A percentile compares a stretch with the other conserved stretches of the same genome.
Conservation (phyloP, 2,329 filamentous ascomycete genomes). For the Emergomyces africanus region DNA sequence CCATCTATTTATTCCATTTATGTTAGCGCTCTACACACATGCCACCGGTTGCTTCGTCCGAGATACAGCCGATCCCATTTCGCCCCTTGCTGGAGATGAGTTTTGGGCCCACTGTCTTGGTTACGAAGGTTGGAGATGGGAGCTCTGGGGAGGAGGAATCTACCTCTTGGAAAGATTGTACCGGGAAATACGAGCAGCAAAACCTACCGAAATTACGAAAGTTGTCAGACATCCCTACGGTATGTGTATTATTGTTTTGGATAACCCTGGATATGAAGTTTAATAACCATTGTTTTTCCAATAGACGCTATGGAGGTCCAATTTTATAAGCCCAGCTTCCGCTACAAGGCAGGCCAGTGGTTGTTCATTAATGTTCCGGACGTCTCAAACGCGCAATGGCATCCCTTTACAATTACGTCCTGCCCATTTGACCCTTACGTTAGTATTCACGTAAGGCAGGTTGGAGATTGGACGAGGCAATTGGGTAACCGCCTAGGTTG, state of each 20-base stretch:
- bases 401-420: constrained; percentile 97
- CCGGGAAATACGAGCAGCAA: constrained; percentile 73
- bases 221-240: constrained; percentile 93
- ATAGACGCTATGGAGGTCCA: constrained; percentile 91
- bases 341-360: constrained; percentile 98
- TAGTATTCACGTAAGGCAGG: constrained; percentile 87
- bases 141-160: constrained; percentile 70
- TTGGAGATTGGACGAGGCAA: constrained; percentile 89
- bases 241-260: constrained; percentile 31
- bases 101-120: constrained; percentile 94
- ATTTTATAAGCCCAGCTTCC: constrained; percentile 91
- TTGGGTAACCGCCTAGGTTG: constrained; percentile 94
- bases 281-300: not conserved
- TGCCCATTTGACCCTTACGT: constrained; percentile 94
- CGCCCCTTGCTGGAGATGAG: constrained; percentile 65
- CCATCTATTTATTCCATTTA: constrained; percentile 93
- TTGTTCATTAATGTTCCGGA: constrained; percentile 89
- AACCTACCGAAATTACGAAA: constrained; percentile 78
- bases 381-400: constrained; percentile 85
- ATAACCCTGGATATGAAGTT: constrained; percentile 17
- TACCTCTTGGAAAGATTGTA: constrained; percentile 84
- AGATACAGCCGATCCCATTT: constrained; percentile 57
- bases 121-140: constrained; percentile 96
- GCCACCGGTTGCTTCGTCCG: constrained; percentile 94
- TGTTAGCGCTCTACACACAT: constrained; percentile 89